phyloP scores from a whole-genome alignment of 2,329 filamentous ascomycete genomes.

The Diaporthe destruens region DNA sequence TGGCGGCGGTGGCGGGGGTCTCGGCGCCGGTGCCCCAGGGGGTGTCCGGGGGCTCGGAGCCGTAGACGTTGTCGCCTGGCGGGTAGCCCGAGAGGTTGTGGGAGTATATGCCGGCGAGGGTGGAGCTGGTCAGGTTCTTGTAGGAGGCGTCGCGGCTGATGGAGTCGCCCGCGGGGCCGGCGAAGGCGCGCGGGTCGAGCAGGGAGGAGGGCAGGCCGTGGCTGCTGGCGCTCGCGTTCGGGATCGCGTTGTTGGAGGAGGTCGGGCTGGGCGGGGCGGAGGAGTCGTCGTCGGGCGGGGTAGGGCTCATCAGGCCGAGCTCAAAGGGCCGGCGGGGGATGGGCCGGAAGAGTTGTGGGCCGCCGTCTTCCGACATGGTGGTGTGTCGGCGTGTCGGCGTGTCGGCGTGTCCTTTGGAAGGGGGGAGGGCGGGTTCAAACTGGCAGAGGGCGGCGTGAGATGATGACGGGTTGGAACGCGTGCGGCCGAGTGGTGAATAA shows the following conservation, averaged over 20 bases:
- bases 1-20: constrained; percentile 65
- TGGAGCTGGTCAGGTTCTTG: constrained; percentile 88
- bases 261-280: constrained; percentile 48
- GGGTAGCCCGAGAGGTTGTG: constrained; percentile 68
- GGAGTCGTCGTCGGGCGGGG: constrained; percentile 56
- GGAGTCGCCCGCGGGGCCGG: constrained; percentile 51
- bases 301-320: constrained; percentile 62
- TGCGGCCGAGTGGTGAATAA: neutral
- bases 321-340: constrained; percentile 80
- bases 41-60: constrained; percentile 69
- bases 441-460: no score
- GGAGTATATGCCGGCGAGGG: constrained; percentile 91
- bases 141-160: constrained; percentile 81
- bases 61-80: constrained; percentile 49
- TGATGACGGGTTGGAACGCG: neutral
- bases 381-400: constrained; percentile 29
- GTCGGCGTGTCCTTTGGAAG: neutral
- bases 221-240: constrained; percentile 43
- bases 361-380: constrained; percentile 55
- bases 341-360: constrained; percentile 74
- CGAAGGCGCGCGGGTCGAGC: constrained; percentile 50
- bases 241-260: constrained; percentile 56
- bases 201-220: constrained; percentile 35
- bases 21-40: constrained; percentile 85
- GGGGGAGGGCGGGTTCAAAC: no score